Base-by-base conservation (phyloP, 2,329 filamentous ascomycete species). In the Aureobasidium zeae region DNA sequence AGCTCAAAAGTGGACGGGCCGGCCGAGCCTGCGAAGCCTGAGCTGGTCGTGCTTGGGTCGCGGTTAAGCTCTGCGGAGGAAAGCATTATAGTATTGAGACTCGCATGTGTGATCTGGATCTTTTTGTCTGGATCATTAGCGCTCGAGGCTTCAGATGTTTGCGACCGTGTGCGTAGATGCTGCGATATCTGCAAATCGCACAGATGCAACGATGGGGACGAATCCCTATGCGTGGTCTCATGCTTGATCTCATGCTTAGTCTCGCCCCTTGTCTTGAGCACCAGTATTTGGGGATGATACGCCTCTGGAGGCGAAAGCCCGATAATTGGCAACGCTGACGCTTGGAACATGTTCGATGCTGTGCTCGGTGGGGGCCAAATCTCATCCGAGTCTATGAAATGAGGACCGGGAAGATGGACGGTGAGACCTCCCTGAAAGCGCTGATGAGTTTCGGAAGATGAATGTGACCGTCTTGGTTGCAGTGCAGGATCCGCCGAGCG, bases 111-210 rank as follows among this genome's bases (percentile, higher is more conserved):
- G 15, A 32, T 15, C 10, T 17, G 35, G 8, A 35, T 37, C 21
- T 39, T 26, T 10, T 15, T 35, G 2, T 32, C 28, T 2, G 30
- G 17, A 12, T 41, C 35, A 11, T 17, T 41, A 10, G 11, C 28
- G 4, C 19, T 25, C 10, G 37, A 41, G 5, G 28, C 28, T n/a
- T 50, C 48, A n/a, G 63, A 66, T 3, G 63, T 58, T 10, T 61
- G 53, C 3, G 65, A 68, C 12, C 59, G 59, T 5, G 63, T 67
- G 5, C 66, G 64, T 11, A 69, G 53, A 51, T 67, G 65, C 38
- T 66, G 61, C 2, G 63, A 66, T 20, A 69, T 68, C 10, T 62
- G 58, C 65, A 68, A 68, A 22, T 57, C 62, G 37, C 64, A 53
- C 1, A 69, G 56, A 47, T 68, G 66, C 2, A 68, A 53, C 9